A percentile compares a stretch with the other conserved stretches of the same genome.
Conservation (phyloP, 345 rosid species). For the Lumnitzera racemosa region DNA sequence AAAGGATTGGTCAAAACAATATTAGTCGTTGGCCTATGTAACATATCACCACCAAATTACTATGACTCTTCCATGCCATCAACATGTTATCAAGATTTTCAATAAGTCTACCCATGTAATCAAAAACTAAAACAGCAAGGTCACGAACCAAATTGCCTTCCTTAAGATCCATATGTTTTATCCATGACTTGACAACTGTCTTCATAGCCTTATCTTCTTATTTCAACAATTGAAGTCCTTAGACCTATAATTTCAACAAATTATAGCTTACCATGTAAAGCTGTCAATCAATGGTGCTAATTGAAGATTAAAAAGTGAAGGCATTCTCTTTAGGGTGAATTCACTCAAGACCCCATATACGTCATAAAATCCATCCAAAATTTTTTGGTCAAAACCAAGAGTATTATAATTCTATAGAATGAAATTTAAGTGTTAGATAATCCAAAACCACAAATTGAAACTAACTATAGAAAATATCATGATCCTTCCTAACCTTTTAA, state of each 20-base stretch:
- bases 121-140: constrained; percentile 75
- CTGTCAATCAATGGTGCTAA: constrained; percentile 51
- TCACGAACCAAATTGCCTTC: constrained; percentile 45
- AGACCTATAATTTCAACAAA: constrained; percentile 53
- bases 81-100: constrained; percentile 61
- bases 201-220: constrained; percentile 70
- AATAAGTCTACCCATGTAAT: constrained; percentile 91
- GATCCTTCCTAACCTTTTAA: too few relatives aligned
- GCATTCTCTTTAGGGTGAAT: constrained; percentile 58
- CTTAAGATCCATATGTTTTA: constrained; percentile 32
- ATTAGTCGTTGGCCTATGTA: too few relatives aligned
- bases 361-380: constrained; percentile 92
- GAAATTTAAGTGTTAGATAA: too few relatives aligned
- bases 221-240: constrained; percentile 64
- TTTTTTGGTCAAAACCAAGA: constrained; percentile 93
- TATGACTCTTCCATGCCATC: constrained; percentile 70
- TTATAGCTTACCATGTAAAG: constrained; percentile 75
- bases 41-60: constrained; percentile 2
- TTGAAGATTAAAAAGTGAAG: constrained; percentile 83
- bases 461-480: constrained; percentile 8
- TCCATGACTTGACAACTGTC: constrained; percentile 50
- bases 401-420: constrained; percentile 74
- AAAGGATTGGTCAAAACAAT: too few relatives aligned
- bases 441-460: too few relatives aligned
- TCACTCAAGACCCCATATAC: constrained; percentile 57